Conservation (phyloP, 495 filamentous ascomycete species). For the Penicillium herquei region DNA sequence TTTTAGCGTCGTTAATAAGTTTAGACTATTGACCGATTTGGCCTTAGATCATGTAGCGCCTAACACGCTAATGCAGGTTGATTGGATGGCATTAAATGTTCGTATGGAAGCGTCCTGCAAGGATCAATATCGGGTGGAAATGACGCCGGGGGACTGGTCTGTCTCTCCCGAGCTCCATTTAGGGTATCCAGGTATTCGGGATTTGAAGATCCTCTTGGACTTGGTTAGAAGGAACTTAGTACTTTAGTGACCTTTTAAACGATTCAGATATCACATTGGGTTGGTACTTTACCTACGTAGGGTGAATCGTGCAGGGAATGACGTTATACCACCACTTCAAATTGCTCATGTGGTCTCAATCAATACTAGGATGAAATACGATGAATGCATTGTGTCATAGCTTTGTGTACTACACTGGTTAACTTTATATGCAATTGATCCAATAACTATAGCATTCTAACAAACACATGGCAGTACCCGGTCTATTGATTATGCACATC, state of each 20-base stretch:
- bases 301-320: background rate
- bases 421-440: no score
- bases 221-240: background rate
- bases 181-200: slow-evolving; percentile 26
- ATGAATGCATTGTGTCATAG: no score
- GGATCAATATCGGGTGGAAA: slow-evolving; percentile 9
- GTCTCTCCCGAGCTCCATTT: slow-evolving; percentile 6
- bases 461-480: slow-evolving; percentile 1
- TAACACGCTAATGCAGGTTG: slow-evolving; percentile 1
- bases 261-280: slow-evolving; percentile 4
- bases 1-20: slow-evolving; percentile 14
- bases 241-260: background rate
- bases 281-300: background rate
- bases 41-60: slow-evolving; percentile 6
- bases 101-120: slow-evolving; percentile 15
- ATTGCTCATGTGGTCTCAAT: no score
- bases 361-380: no score
- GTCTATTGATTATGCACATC: slow-evolving; percentile 2
- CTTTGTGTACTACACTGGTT: no score
- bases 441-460: background rate
- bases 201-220: slow-evolving; percentile 2
- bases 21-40: slow-evolving; percentile 10
- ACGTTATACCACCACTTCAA: no score
- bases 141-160: background rate
- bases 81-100: slow-evolving; percentile 19